Base-by-base conservation (phyloP, 106 monocot genomes). In the Apostasia ramifera region DNA sequence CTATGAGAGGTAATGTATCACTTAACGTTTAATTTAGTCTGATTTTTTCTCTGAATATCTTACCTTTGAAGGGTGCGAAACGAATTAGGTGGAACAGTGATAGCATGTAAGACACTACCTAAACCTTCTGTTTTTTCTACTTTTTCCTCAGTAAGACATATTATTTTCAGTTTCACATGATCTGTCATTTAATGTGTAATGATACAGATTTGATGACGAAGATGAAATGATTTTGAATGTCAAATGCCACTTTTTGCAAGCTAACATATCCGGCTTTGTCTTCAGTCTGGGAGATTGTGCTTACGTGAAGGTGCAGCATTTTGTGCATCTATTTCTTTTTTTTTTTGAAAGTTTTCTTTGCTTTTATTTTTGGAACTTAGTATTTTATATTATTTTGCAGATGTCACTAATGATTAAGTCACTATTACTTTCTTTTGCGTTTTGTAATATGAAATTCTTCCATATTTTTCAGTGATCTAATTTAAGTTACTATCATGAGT, bases 211-310 rank as follows among this genome's bases (percentile, higher is more conserved):
- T 76, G 74, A 70, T 55, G 80, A 85, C 59, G 79, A 75, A 3
- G 83, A 78, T 57, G 84, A 78, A 57, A 44, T 82, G 41, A 62
- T 78, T 38, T 73, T 81, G 66, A 75, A 81, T 78, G 89, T 83
- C 15, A 86, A 90, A 78, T 81, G 67, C 57, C 89, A 90, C 56
- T 90, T 81, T 65, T 73, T 71, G 43, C 69, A 86, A 73, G 89
- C 89, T 78, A 80, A 66, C 50, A 60, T 86, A 69, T 54, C 50
- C 14, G 80, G 83, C 12, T 80, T 44, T 44, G 73, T 76, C 73
- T 63, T 90, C 1, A 55, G 54, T 61, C 59, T 90, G 6, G 89
- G 85, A 4, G 89, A 90, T 70, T 90, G 89, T 51, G 83, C 73
- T 59, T 80, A 78, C 83, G 78, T 90, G 5, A 86, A 90, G 79